A percentile compares a stretch with the other conserved stretches of the same genome.
Evolutionary conservation across 176 grass and related monocot species (phyloP).

Genomic region (Lolium multiflorum): DNA sequence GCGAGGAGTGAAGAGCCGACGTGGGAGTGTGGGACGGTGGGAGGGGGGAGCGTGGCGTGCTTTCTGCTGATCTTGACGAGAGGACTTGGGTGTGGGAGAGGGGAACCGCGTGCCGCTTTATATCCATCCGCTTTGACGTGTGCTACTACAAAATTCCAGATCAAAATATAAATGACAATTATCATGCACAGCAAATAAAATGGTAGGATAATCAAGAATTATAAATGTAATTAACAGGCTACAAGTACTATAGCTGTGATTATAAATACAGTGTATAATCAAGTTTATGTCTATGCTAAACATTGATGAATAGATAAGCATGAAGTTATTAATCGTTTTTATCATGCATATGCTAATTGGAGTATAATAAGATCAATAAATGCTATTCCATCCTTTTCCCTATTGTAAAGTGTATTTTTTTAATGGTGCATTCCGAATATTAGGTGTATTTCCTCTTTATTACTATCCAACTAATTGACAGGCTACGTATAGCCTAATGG

Average conservation of each 20-base stretch:
- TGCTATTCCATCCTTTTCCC: no score
- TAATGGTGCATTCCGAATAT: no score
- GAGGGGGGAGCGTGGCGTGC: not conserved
- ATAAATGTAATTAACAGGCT: not conserved
- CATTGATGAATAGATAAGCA: no score
- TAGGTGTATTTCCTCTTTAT: no score
- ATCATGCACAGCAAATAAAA: not conserved
- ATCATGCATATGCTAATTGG: no score
- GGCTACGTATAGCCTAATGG: no score
- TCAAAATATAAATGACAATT: not conserved
- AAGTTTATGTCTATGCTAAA: no score
- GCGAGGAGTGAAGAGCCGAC: not conserved
- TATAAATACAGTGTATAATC: no score
- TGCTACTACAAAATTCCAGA: not conserved
- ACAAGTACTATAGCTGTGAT: not conserved
- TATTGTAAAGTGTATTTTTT: no score
- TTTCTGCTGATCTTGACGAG: not conserved
- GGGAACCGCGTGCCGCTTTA: conserved; percentile 20
- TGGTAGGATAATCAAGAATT: not conserved
- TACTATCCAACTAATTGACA: no score
- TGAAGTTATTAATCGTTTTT: no score
- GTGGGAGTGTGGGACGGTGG: not conserved
- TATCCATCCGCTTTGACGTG: conserved; percentile 13
- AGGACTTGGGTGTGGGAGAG: not conserved
- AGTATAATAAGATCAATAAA: no score